Conservation (phyloP, 2,329 filamentous ascomycete species). For the Thielaviopsis euricoi region DNA sequence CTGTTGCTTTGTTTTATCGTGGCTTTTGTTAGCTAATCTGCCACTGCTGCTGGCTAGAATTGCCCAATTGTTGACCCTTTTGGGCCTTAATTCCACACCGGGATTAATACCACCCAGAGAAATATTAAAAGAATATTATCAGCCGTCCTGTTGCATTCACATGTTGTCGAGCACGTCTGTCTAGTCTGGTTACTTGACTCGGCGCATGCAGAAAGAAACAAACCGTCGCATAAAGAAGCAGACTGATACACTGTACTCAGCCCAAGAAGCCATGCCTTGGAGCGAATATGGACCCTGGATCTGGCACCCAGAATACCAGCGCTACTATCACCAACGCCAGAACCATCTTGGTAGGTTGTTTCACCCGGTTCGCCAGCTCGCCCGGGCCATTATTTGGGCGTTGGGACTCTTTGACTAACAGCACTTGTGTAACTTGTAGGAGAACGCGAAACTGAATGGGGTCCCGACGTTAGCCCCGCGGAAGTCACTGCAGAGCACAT, state of each 20-base stretch:
- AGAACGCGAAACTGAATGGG: conserved; percentile 8
- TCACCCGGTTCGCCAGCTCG: background rate
- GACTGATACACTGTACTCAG: background rate
- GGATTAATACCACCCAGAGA: too few species aligned
- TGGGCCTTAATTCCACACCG: too few species aligned
- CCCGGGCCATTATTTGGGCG: too few species aligned
- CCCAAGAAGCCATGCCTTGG: conserved; percentile 4
- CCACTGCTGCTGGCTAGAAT: too few species aligned
- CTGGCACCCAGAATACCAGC: conserved; percentile 15
- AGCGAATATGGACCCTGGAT: conserved; percentile 16
- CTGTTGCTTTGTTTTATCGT: background rate
- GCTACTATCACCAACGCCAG: conserved; percentile 18
- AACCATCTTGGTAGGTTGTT: conserved; percentile 17
- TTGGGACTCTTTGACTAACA: too few species aligned
- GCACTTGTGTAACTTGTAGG: background rate
- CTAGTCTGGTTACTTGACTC: too few species aligned
- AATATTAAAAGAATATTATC: too few species aligned
- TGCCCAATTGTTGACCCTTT: too few species aligned
- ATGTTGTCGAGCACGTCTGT: too few species aligned
- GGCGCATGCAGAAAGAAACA: background rate
- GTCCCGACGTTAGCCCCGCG: background rate
- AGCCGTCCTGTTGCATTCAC: too few species aligned
- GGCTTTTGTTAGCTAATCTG: background rate
- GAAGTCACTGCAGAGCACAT: background rate
- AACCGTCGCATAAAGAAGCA: background rate